Evolutionary conservation across 2,329 filamentous ascomycete species (phyloP), one percentile per base, ranked within the genome.

Genomic region (Xylariaceae sp.): DNA sequence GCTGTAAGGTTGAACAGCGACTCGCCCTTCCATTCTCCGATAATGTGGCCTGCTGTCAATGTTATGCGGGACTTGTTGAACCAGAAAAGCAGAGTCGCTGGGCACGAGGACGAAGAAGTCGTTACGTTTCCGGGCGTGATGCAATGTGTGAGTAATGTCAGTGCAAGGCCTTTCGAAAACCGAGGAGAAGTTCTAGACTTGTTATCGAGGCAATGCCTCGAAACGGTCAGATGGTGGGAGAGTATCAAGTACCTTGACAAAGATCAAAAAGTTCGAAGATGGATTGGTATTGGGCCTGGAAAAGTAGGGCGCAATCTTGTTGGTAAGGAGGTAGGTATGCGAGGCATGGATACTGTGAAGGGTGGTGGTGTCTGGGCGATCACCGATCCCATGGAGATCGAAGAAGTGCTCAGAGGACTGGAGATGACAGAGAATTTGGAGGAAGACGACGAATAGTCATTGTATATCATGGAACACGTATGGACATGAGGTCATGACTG

Each of bases 221-320:
- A 95, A 67, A 96, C 90, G 22, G 89, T 97, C 32, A 76, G 79
- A 44, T 97, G 91, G 91, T 95, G 90, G 83, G 88, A 94, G 53
- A 93, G 87, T 55, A 90, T 97, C 55, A 82, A 81, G 51, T 95
- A 94, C 58, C 69, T 96, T 37, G 88, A 96, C 61, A 83, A 93
- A 60, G 81, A 93, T 55, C 78, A 84, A 57, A 83, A 83, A 48
- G 87, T 95, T 15, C 75, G 83, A 54, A 74, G 90, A 42, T 96
- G 91, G 85, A 78, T 97, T 37, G 91, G 91, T 33, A 88, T 97
- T 48, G 91, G 91, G 1, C 91, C 91, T 0, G 91, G 91, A 4
- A 95, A 95, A 62, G 91, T 97, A 2, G 91, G 91, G 1, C 76
- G 90, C 43, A 96, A 96, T 61, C 72, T 97, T 7, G 90, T 97